Conservation (phyloP, 202 grass and related monocot genomes). For the Brachypodium distachyon region DNA sequence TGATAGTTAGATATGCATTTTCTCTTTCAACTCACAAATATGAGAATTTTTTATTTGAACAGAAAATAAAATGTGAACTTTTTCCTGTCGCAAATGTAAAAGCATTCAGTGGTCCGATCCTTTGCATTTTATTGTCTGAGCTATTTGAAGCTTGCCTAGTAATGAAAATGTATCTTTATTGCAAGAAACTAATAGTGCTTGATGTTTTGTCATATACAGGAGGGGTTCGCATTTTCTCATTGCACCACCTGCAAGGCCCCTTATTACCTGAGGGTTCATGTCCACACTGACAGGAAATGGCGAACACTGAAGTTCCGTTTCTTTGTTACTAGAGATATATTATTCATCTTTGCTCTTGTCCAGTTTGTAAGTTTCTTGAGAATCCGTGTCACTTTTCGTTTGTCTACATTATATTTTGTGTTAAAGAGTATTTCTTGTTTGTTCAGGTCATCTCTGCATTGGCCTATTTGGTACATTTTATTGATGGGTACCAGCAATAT, state of each 20-base stretch:
- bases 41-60: neutral
- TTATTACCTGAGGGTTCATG: conserved; percentile 88
- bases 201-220: conserved; percentile 44
- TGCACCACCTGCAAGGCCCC: conserved; percentile 97
- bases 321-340: conserved; percentile 94
- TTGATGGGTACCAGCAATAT: conserved; percentile 87
- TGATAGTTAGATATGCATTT: neutral
- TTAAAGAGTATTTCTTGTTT: conserved; percentile 17
- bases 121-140: conserved; percentile 4
- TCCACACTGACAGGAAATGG: conserved; percentile 91
- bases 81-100: neutral
- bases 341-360: conserved; percentile 83
- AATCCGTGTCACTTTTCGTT: neutral
- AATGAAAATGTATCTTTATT: conserved; percentile 1
- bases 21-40: neutral
- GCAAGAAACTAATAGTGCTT: neutral
- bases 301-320: conserved; percentile 83
- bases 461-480: conserved; percentile 84
- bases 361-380: conserved; percentile 69
- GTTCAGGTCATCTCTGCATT: conserved; percentile 82
- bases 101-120: neutral
- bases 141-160: neutral
- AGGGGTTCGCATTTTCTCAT: conserved; percentile 95
- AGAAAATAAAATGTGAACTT: neutral
- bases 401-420: conserved; percentile 11